A percentile compares a stretch with the other conserved stretches of the same genome.
phyloP scores from a whole-genome alignment of 768 basidiomycete species.

The Mycena galericulata region DNA sequence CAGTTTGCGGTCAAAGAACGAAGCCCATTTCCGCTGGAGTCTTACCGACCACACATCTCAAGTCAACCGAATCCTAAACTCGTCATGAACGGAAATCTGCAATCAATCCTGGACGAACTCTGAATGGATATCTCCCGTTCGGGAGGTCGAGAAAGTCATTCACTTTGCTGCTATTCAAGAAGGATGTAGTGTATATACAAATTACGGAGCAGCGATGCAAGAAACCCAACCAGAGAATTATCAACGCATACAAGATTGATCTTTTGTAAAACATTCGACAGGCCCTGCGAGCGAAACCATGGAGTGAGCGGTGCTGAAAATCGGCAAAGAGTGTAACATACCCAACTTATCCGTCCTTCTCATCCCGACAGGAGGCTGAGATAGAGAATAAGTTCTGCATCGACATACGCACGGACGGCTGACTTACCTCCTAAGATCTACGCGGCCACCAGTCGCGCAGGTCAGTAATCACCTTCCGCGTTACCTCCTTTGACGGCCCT shows the following conservation, averaged over 20 bases:
- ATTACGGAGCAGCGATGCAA: conserved; percentile 16
- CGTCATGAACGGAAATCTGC: too few species aligned
- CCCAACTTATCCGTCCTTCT: conserved; percentile 17
- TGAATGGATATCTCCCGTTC: too few species aligned
- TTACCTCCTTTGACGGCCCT: conserved; percentile 9
- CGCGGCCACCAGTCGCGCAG: conserved; percentile 17
- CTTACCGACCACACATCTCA: too few species aligned
- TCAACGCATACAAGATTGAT: conserved; percentile 20
- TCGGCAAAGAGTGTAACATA: conserved; percentile 15
- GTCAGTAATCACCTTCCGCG: conserved; percentile 1
- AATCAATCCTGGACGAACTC: too few species aligned
- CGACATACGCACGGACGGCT: conserved; percentile 9
- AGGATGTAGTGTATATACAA: too few species aligned
- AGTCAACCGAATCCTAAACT: too few species aligned
- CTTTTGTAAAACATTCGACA: conserved; percentile 11
- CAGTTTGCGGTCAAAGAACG: too few species aligned
- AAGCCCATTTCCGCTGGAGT: too few species aligned
- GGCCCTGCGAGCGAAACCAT: conserved; percentile 8
- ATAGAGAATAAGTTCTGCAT: conserved; percentile 18
- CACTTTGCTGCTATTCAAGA: too few species aligned
- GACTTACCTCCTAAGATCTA: conserved; percentile 21
- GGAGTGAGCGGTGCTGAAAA: conserved; percentile 12
- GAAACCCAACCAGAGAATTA: conserved; percentile 18
- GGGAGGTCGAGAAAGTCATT: too few species aligned
- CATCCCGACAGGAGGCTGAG: conserved; percentile 18